These are phyloP conservation scores for Sedum album DNA, from an alignment of 164 flowering plant species.

Conservation along the genomic window DNA sequence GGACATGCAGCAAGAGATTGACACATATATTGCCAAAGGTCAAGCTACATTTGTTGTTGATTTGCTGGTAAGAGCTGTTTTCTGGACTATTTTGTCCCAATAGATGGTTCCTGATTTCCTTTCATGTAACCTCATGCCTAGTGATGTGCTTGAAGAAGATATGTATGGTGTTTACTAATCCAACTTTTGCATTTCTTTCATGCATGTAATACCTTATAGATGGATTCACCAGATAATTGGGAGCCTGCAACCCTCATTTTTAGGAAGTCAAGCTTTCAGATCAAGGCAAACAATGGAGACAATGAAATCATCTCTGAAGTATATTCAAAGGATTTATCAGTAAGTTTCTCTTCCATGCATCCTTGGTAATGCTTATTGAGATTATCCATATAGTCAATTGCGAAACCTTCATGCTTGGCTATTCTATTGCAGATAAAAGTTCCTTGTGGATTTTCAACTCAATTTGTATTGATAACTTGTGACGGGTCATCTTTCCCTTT, in stretches of 20 bases:
- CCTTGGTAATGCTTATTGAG: not conserved
- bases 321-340: conserved; percentile 67
- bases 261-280: conserved; percentile 57
- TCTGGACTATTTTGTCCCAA: not conserved
- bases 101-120: not conserved
- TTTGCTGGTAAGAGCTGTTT: conserved; percentile 47
- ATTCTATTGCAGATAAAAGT: conserved; percentile 61
- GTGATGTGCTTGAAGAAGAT: not conserved
- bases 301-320: conserved; percentile 41
- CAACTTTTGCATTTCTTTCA: not conserved
- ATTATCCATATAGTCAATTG: not conserved
- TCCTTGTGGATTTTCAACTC: conserved; percentile 71
- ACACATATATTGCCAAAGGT: conserved; percentile 51
- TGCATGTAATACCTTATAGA: conserved; percentile 29
- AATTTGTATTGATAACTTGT: conserved; percentile 67
- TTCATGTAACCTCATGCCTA: not conserved
- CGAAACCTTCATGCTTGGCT: not conserved
- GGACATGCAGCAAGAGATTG: conserved; percentile 81
- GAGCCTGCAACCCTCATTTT: conserved; percentile 50
- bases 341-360: conserved; percentile 22
- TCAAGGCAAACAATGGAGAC: conserved; percentile 41
- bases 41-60: conserved; percentile 58
- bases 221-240: conserved; percentile 71
- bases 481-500: conserved; percentile 74
- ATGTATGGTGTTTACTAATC: not conserved